Base-by-base conservation (phyloP, 192 early-diverging fungal species). In the Coemansia interrupta region DNA sequence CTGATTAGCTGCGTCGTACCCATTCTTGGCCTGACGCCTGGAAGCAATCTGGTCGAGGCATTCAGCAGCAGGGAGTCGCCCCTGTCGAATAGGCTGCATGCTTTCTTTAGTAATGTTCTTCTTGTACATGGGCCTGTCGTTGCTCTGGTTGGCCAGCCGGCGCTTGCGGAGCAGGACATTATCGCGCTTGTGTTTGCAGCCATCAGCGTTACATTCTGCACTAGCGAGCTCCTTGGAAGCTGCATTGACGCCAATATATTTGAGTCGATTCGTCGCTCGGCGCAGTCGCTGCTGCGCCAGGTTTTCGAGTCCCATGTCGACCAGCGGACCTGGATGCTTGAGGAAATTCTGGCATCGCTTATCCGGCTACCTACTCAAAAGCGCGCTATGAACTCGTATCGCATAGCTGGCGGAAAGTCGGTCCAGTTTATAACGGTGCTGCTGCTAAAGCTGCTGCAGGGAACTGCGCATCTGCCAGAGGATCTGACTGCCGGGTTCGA, bases 281-380 rank as follows among this genome's bases (percentile, higher is more conserved):
- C 74, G 3, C 68, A 71, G 43, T 32, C 50, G 43, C 58, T 77
- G 54, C 55, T 77, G 29, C 68, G 69, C 10, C 64, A 49, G 32
- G 58, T 77, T 17, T 77, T 71, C 56, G 74, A 70, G 46, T 26
- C 50, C 7, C 60, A 68, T 12, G 42, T 61, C 5, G 69, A 64
- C 20, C 92, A 94, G 53, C 80, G 91, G 22, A 66, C 63, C 18
- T 91, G 90, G 83, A 91, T 96, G 23, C 62, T 96, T 20, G 94
- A 92, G 53, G 94, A 96, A 55, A 87, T 92, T n/a, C 74, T 91
- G 14, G 84, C 83, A 0, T 84, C 85, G 22, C 58, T 93, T 11
- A 83, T 87, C 47, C 86, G 86, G 52, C 63, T 92, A n/a, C 83
- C 86, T 5, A 78, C 80, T 2, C 73, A 65, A 17, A 84, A 84